Conservation (phyloP, 495 filamentous ascomycete genomes). For the Penicillium angulare region DNA sequence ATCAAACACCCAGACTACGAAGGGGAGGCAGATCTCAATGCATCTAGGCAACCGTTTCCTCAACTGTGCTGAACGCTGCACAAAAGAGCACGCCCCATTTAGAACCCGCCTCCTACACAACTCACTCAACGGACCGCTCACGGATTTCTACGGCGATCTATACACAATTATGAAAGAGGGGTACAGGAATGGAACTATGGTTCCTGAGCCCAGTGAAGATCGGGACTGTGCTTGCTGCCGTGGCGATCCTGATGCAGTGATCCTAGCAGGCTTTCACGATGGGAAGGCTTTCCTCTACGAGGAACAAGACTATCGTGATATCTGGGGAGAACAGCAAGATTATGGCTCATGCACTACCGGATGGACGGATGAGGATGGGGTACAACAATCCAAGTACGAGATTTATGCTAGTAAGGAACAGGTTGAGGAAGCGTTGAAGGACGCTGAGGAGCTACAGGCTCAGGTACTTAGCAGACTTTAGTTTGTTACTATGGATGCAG, state of each 20-base stretch:
- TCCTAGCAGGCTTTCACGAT: conserved; percentile 3
- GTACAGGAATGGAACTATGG: background rate
- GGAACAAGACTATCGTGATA: conserved; percentile 1
- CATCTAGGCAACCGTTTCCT: conserved; percentile 6
- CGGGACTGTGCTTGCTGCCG: conserved; percentile 8
- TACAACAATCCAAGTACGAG: background rate
- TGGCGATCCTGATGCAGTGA: conserved; percentile 6
- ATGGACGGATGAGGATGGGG: background rate
- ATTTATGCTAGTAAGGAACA: conserved; percentile 8
- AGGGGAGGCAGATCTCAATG: conserved; percentile 4
- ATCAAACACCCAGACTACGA: conserved; percentile 10
- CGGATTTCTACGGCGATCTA: background rate
- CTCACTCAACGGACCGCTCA: conserved; percentile 1
- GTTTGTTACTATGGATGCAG: background rate
- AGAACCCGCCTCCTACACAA: conserved; percentile 7
- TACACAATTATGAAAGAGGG: background rate
- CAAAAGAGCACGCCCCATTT: conserved; percentile 6
- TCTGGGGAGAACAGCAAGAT: conserved; percentile 5
- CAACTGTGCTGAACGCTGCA: background rate
- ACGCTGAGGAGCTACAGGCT: background rate
- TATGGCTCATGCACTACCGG: background rate
- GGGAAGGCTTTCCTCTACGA: conserved; percentile 7
- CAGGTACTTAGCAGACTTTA: background rate
- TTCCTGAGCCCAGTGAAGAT: background rate
- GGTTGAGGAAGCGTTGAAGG: conserved; percentile 9